Evolutionary conservation across 768 basidiomycete genomes (phyloP), one percentile per base, ranked within the genome.

Genomic region (Termitomyces eurrhizus): DNA sequence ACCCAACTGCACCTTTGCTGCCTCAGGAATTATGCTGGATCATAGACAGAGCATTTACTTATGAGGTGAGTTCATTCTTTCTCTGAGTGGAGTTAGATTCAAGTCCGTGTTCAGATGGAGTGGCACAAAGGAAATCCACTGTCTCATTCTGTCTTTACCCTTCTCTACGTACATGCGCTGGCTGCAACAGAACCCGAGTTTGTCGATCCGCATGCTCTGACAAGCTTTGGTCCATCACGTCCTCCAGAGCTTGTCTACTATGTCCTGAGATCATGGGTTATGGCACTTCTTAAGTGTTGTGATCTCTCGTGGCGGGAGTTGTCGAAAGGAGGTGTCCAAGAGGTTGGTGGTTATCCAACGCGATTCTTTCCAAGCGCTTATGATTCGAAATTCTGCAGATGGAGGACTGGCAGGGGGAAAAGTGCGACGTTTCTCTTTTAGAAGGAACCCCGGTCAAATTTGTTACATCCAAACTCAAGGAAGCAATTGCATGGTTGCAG

Each of bases 361-460:
- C 29, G 18, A 50, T 52, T 53, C 50, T 12, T 41, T 7, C 11
- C 32, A 32, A 29, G 13, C n/a, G 12, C n/a, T n/a, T 33, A 29
- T 32, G 18, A 50, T 50, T 29, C 63, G 36, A 29, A 16, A n/a
- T 59, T 55, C 26, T 64, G 24, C 48, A 93, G 92, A 78, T 83
- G 62, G 93, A 94, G 78, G 92, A 94, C 66, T 93, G 91, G 87
- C 91, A 93, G 70, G 82, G 89, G 59, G 94, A 97, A 64, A 95
- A 94, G 74, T 89, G 87, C 66, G 93, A 93, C 21, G 80, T 95
- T 0, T 83, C 86, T 0, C 76, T 95, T 5, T 77, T 87, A 11
- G 90, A 95, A 73, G 78, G 80, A 7, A 70, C 87, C 32, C 79
- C 84, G 18, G 80, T 83, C 18, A 75, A 76, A 51, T 78, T 80